These are phyloP conservation scores for Metroxylon sagu DNA, from an alignment of 176 grass and related monocot genomes.

Conservation along the genomic window DNA sequence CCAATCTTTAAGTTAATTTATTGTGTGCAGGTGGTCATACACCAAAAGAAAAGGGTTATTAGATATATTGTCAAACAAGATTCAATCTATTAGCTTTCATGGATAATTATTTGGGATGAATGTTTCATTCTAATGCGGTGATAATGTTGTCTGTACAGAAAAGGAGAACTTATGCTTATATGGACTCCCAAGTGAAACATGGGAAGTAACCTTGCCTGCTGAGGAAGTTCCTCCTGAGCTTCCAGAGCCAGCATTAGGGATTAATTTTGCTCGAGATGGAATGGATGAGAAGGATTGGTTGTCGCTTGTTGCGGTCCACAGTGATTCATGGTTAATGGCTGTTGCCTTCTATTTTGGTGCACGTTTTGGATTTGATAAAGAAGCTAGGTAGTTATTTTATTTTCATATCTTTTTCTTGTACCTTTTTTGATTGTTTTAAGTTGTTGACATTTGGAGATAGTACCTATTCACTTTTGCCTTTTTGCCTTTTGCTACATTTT, in stretches of 20 bases:
- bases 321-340: conserved; percentile 14
- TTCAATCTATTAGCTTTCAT: neutral
- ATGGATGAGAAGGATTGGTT: conserved; percentile 19
- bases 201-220: conserved; percentile 12
- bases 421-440: too few relatives aligned
- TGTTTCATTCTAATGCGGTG: neutral
- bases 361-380: conserved; percentile 18
- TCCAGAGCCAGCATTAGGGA: conserved; percentile 18
- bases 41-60: too few relatives aligned
- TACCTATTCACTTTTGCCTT: too few relatives aligned
- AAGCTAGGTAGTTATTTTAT: conserved; percentile 5
- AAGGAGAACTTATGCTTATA: conserved; percentile 13
- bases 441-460: too few relatives aligned
- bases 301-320: conserved; percentile 18
- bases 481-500: too few relatives aligned
- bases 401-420: too few relatives aligned
- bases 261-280: conserved; percentile 18
- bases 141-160: neutral
- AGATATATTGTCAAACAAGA: neutral
- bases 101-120: neutral
- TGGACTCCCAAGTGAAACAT: conserved; percentile 7
- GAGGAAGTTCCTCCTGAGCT: conserved; percentile 20
- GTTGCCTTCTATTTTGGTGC: conserved; percentile 17
- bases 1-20: too few relatives aligned
- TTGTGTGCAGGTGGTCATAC: too few relatives aligned